These are phyloP conservation scores for Lipomyces starkeyi DNA, from an alignment of 805 yeast species.

Conservation along the genomic window DNA sequence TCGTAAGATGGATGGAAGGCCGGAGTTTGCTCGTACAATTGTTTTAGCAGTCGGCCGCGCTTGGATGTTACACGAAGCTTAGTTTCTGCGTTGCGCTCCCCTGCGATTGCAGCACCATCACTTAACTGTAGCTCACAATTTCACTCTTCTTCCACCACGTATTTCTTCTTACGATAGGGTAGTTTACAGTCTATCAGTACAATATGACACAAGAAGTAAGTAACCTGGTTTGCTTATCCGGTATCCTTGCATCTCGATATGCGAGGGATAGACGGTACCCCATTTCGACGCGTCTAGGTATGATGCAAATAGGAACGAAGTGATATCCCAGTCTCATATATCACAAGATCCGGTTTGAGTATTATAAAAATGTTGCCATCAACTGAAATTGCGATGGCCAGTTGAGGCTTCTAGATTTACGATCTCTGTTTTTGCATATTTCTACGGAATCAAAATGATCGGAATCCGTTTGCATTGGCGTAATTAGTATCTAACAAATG, in stretches of 20 bases:
- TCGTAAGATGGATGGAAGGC: too few relatives aligned
- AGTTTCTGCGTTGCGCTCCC: too few relatives aligned
- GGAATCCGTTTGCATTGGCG: background rate
- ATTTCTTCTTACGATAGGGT: background rate
- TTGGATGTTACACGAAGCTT: too few relatives aligned
- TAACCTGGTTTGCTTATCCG: background rate
- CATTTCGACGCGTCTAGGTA: background rate
- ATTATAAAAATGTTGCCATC: background rate
- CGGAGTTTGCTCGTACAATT: too few relatives aligned
- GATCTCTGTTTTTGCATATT: background rate
- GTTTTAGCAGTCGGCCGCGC: too few relatives aligned
- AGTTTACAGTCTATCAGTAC: background rate
- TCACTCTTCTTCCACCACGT: background rate
- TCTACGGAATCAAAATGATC: background rate
- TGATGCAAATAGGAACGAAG: background rate
- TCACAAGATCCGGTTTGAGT: background rate
- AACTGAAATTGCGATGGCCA: background rate
- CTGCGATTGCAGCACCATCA: too few relatives aligned
- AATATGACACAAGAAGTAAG: conserved; percentile 20
- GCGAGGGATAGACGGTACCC: background rate
- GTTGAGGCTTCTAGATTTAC: background rate
- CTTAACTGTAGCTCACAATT: background rate
- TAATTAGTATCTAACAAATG: background rate
- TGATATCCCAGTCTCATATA: background rate
- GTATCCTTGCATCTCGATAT: background rate